Evolutionary conservation across 1,284 basidiomycete genomes (phyloP), one percentile per base, ranked within the genome.

Genomic region (Xerocomus minutiporus): DNA sequence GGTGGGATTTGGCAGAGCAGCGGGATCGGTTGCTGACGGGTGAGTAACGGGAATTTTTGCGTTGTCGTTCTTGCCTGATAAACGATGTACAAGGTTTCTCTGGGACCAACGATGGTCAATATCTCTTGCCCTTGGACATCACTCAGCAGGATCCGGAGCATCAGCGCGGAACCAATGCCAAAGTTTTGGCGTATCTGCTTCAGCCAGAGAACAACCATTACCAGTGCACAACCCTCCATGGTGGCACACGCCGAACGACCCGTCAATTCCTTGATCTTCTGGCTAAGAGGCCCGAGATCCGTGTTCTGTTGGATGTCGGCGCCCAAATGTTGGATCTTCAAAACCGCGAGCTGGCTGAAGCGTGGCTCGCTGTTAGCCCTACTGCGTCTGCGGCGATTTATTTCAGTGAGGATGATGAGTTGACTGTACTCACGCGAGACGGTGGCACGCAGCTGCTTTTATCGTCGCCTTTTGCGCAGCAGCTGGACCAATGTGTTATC

Each of bases 1-100:
- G 71, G 0, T 81, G 79, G 78, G 79, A 81, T 64, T 61, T 81
- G 31, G 76, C 74, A 0, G 72, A 73, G 47, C 43, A 42, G 5
- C 46, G 39, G 3, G 52, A 50, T 2, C 41, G 23, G 5, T 5
- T 43, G 0, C 4, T 52, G 20, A 61, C 59, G 0, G 59, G 59
- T 59, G 15, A 41, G 50, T 28, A 3, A 4, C 25, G 3, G n/a
- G 8, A 13, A n/a, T 2, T 8, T 2, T 25, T 9, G 12, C 7
- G 11, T 25, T 8, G 20, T 31, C 35, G 8, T 8, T 20, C 2
- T 31, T 9, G 20, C 12, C 34, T 28, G 7, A 15, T 28, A 5
- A 25, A 29, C n/a, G 1, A 5, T 20, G 2, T 2, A 5, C 28
- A 4, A 61, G 59, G 61, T 0, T 63, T 61, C 11, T 61, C 59